Conservation (phyloP, 495 filamentous ascomycete species). For the Penicillium lividum region DNA sequence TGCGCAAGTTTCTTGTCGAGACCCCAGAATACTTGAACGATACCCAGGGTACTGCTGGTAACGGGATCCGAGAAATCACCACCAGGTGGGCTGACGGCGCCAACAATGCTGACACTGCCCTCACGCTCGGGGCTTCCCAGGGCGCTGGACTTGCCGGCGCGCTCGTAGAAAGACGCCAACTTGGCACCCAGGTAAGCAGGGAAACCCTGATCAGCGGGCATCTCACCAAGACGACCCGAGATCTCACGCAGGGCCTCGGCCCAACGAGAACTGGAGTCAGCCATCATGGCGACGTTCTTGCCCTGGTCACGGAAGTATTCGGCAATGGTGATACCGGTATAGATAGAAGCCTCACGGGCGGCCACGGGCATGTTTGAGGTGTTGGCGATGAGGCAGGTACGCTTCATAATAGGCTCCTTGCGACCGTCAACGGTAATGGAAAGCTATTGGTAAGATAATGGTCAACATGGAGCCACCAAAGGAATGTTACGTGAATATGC, state of each 20-base stretch:
- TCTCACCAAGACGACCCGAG: constrained; percentile 97
- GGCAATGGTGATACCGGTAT: constrained; percentile 96
- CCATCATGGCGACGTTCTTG: constrained; percentile 99
- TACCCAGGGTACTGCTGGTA: constrained; percentile 89
- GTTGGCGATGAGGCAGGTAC: constrained; percentile 96
- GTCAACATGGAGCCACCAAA: not conserved
- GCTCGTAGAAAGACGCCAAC: constrained; percentile 98
- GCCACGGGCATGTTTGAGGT: constrained; percentile 99
- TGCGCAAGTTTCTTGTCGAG: constrained; percentile 99
- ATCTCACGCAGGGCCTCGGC: constrained; percentile 98
- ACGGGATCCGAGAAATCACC: constrained; percentile 99
- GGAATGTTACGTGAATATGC: constrained; percentile 4
- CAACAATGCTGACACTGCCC: constrained; percentile 96
- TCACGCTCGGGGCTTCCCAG: constrained; percentile 85
- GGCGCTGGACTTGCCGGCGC: constrained; percentile 82
- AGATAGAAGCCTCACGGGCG: constrained; percentile 97
- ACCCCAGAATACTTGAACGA: constrained; percentile 99
- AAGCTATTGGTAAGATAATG: constrained; percentile 52
- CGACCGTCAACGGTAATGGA: constrained; percentile 87
- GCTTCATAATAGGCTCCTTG: constrained; percentile 99
- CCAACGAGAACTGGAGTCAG: constrained; percentile 97
- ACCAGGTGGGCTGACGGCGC: constrained; percentile 93
- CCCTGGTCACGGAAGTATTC: constrained; percentile 99
- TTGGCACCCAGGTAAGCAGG: constrained; percentile 96
- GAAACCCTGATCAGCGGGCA: constrained; percentile 99